Evolutionary conservation across 176 grass and related monocot genomes (phyloP).

Genomic region (Musa troglodytarum): DNA sequence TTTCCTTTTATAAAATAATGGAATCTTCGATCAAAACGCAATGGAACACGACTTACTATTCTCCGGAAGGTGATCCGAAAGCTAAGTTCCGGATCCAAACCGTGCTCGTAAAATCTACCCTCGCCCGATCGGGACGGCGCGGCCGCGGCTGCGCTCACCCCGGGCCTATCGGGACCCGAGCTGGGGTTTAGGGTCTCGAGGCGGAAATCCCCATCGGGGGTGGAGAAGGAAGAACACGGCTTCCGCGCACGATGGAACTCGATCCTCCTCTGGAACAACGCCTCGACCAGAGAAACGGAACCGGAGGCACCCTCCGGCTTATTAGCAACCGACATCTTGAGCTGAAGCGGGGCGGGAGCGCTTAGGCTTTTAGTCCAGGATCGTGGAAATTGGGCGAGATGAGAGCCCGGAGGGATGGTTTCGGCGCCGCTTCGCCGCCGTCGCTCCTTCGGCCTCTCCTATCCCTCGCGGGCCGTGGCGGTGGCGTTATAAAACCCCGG

Average conservation of each 20-base stretch:
- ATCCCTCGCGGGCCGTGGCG: no score
- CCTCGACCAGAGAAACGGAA: conserved; percentile 21
- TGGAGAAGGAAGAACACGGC: conserved; percentile 18
- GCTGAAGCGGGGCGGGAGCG: background rate
- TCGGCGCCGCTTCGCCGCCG: background rate
- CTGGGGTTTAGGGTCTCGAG: conserved; percentile 81
- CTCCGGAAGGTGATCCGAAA: conserved; percentile 83
- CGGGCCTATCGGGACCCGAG: conserved; percentile 1
- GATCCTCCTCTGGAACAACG: conserved; percentile 59
- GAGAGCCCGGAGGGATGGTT: background rate
- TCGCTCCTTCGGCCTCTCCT: background rate
- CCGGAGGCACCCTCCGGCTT: background rate
- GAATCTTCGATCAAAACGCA: background rate
- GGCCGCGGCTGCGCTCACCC: background rate
- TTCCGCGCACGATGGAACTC: conserved; percentile 64
- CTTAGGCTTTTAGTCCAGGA: background rate
- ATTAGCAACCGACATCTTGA: conserved; percentile 19
- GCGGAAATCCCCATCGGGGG: conserved; percentile 36
- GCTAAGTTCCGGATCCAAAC: conserved; percentile 69
- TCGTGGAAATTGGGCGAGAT: background rate
- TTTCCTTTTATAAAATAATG: background rate
- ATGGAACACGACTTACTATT: conserved; percentile 53
- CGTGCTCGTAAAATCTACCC: conserved; percentile 35
- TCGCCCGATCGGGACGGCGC: conserved; percentile 23
- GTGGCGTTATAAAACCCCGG: background rate